Base-by-base conservation (phyloP, 2,329 filamentous ascomycete species). In the Clarireedia sp. region DNA sequence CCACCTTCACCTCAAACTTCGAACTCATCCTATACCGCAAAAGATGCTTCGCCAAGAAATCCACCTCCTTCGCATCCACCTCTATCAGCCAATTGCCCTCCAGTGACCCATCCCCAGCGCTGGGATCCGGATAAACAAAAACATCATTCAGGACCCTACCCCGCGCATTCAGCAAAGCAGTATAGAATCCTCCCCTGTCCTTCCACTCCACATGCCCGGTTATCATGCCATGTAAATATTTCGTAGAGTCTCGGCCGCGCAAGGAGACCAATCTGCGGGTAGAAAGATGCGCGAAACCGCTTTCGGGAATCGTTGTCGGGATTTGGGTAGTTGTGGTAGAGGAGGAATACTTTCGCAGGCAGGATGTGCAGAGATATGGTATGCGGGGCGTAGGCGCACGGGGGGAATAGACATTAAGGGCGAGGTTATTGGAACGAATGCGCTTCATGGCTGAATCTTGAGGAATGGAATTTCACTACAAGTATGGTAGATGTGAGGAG, bases 141-240 rank as follows among this genome's bases (percentile, higher is more conserved):
- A 90, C 87, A 72, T 99, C 94, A 73, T 92, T 82, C 44, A 96
- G 75, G 9, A 99, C 80, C 56, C 91, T 82, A 43, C 94, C 94
- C 58, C 83, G 82, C 7, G 92, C 89, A 62, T 87, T 95, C 43
- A 99, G 77, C 66, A 99, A 96, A 0, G 85, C 89, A 6, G 86
- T 79, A 71, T 95, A 97, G 69, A 87, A 84, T 3, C 83, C 29
- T 10, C 85, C 0, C 74, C 71, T 3, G 63, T 65, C 23, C 70
- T 70, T 2, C 72, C 57, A 8, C 57, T 58, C 49, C 70, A 81
- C 70, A 60, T 90, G 79, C 60, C 85, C 86, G 60, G 92, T 96
- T 60, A 94, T 81, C 55, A 95, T 81, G 53, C 92, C 91, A 70
- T 97, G 90, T 2, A 99, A 80, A 71, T 91, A 97, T 63, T 86